These are phyloP conservation scores for Eucalyptus cloeziana DNA, from an alignment of 345 rosid species.

Conservation along the genomic window DNA sequence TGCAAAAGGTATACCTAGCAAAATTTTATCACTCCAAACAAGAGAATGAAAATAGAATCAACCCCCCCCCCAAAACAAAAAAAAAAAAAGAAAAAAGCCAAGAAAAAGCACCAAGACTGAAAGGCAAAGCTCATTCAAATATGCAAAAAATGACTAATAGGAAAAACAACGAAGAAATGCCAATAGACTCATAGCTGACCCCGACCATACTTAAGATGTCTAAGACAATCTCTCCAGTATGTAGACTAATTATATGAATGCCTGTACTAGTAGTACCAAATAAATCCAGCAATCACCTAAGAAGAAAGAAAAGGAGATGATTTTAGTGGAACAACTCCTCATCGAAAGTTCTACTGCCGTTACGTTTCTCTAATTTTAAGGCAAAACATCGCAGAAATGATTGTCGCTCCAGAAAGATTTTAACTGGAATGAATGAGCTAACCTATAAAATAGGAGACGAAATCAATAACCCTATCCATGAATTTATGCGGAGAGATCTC, in stretches of 20 bases:
- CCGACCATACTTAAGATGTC: neutral
- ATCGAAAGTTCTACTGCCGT: neutral
- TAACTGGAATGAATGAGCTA: neutral
- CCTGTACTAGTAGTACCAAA: neutral
- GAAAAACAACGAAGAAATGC: neutral
- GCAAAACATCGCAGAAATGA: neutral
- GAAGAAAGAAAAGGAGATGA: neutral
- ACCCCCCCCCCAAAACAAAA: neutral
- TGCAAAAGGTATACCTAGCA: neutral
- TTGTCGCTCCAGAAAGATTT: neutral
- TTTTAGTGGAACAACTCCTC: neutral
- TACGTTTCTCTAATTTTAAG: neutral
- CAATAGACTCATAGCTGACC: neutral
- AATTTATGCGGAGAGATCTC: neutral
- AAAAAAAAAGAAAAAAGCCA: neutral
- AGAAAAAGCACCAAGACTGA: neutral
- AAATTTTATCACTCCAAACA: neutral
- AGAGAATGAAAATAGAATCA: neutral
- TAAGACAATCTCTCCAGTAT: neutral
- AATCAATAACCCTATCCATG: neutral
- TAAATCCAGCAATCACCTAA: neutral
- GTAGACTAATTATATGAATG: neutral
- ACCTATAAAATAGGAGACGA: neutral
- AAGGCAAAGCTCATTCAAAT: neutral
- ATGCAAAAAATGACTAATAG: neutral